A percentile compares a stretch with the other conserved stretches of the same genome.
Conservation (phyloP, 306 rosid species). For the Echinosophora koreensis region DNA sequence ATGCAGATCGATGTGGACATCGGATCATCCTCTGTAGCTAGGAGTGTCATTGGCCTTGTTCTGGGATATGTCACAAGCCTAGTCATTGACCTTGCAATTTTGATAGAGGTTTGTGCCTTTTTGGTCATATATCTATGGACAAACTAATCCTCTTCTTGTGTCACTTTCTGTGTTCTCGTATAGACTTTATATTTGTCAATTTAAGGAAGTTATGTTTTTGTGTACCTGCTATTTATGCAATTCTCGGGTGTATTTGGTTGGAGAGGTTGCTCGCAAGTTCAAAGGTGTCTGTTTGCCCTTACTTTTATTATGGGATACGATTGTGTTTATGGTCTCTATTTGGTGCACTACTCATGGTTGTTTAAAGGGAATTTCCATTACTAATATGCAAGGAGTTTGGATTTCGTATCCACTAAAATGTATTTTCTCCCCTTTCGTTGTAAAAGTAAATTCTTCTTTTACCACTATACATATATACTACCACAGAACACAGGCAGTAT, state of each 20-base stretch:
- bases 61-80: conserved; percentile 93
- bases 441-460: conserved; percentile 6
- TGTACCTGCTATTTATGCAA: conserved; percentile 22
- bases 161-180: conserved; percentile 24
- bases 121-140: conserved; percentile 22
- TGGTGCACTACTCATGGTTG: conserved; percentile 6
- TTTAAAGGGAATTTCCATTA: conserved; percentile 1
- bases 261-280: conserved; percentile 24
- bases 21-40: conserved; percentile 97
- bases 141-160: conserved; percentile 25
- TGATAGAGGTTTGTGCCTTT: conserved; percentile 80
- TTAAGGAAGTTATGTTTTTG: conserved; percentile 13
- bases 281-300: conserved; percentile 35
- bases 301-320: not conserved
- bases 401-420: not conserved
- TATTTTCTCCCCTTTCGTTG: not conserved
- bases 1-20: conserved; percentile 97
- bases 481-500: not conserved
- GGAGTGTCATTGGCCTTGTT: conserved; percentile 88
- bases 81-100: conserved; percentile 93
- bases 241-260: conserved; percentile 11
- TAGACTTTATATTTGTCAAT: conserved; percentile 28
- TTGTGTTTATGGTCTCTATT: conserved; percentile 1
- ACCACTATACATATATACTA: not conserved
- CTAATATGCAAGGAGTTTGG: not conserved